Percentiles rank a stretch among this genome's conserved stretches.
Evolutionary conservation across 2,329 filamentous ascomycete genomes (phyloP).

Genomic region (Microdochium trichocladiopsis): DNA sequence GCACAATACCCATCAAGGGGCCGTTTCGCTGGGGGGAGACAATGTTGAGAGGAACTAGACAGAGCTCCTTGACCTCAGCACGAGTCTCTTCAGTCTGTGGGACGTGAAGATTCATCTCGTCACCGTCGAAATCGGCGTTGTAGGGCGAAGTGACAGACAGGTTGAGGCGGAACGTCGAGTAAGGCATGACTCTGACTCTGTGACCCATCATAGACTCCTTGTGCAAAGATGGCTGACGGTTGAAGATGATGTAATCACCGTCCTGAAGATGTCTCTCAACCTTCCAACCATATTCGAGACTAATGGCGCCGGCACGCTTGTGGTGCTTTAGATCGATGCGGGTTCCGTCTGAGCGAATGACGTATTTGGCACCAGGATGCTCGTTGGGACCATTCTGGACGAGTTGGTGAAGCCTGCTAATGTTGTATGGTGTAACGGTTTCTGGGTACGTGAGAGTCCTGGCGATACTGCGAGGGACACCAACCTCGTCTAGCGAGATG

Average conservation of each 20-base stretch:
- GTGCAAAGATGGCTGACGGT: slow-evolving; percentile 96
- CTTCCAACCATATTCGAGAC: slow-evolving; percentile 94
- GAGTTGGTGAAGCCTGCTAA: slow-evolving; percentile 79
- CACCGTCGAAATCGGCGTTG: slow-evolving; percentile 99
- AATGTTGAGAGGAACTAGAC: slow-evolving; percentile 97
- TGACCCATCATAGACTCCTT: slow-evolving; percentile 99
- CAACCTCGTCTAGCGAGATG: slow-evolving; percentile 91
- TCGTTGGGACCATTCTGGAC: slow-evolving; percentile 92
- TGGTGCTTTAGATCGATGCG: slow-evolving; percentile 93
- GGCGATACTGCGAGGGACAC: slow-evolving; percentile 90
- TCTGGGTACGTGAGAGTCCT: slow-evolving; percentile 92
- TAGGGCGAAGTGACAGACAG: slow-evolving; percentile 96
- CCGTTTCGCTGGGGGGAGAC: slow-evolving; percentile 96
- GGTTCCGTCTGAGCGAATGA: slow-evolving; percentile 88
- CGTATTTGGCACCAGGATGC: slow-evolving; percentile 93
- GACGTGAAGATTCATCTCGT: slow-evolving; percentile 99
- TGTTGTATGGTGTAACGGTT: slow-evolving; percentile 96
- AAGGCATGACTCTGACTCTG: slow-evolving; percentile 94
- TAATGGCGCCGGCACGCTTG: slow-evolving; percentile 78
- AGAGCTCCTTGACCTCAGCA: slow-evolving; percentile 88
- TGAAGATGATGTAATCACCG: slow-evolving; percentile 98
- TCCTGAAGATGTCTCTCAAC: slow-evolving; percentile 95
- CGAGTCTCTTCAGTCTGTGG: slow-evolving; percentile 96
- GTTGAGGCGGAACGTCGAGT: slow-evolving; percentile 96
- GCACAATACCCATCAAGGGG: slow-evolving; percentile 98